Conservation (phyloP, 2,329 filamentous ascomycete genomes). For the Alternaria brassicicola region DNA sequence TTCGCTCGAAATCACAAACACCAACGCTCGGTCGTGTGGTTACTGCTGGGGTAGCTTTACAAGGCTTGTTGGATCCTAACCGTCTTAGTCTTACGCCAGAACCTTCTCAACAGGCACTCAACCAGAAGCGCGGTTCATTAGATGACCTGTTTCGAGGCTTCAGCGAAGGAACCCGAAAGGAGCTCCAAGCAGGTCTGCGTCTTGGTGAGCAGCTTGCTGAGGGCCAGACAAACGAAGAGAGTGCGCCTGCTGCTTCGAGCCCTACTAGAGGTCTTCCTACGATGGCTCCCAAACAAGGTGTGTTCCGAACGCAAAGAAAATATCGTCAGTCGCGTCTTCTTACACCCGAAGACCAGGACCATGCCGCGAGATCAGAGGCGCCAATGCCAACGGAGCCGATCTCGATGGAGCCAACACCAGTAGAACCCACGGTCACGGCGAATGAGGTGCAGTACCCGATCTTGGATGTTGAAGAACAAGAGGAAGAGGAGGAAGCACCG, state of each 20-base stretch:
- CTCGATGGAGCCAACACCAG: slow-evolving; percentile 17
- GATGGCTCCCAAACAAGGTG: slow-evolving; percentile 21
- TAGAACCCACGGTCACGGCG: slow-evolving; percentile 13
- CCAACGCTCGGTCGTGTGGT: slow-evolving; percentile 45
- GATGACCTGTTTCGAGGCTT: slow-evolving; percentile 50
- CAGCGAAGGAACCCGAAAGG: slow-evolving; percentile 46
- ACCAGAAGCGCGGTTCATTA: slow-evolving; percentile 34
- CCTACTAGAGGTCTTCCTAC: slow-evolving; percentile 22
- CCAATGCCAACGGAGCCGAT: slow-evolving; percentile 18
- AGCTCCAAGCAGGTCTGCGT: slow-evolving; percentile 47
- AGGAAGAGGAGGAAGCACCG: slow-evolving; percentile 24
- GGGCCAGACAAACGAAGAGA: slow-evolving; percentile 19
- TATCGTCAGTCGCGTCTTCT: slow-evolving; percentile 39
- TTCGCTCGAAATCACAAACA: slow-evolving; percentile 34
- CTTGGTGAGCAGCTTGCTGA: slow-evolving; percentile 49
- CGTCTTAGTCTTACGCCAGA: slow-evolving; percentile 39
- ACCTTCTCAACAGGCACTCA: slow-evolving; percentile 27
- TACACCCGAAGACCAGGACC: slow-evolving; percentile 44
- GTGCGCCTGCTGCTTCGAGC: slow-evolving; percentile 24
- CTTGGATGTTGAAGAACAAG: slow-evolving; percentile 21
- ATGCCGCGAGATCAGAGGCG: slow-evolving; percentile 20
- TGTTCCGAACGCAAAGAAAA: slow-evolving; percentile 33
- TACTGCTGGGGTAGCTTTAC: slow-evolving; percentile 48
- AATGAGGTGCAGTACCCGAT: slow-evolving; percentile 38
- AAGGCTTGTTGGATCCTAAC: slow-evolving; percentile 43